A percentile compares a stretch with the other conserved stretches of the same genome.
Evolutionary conservation across 2,329 filamentous ascomycete genomes (phyloP).

Genomic region (Hymenoscyphus linearis): DNA sequence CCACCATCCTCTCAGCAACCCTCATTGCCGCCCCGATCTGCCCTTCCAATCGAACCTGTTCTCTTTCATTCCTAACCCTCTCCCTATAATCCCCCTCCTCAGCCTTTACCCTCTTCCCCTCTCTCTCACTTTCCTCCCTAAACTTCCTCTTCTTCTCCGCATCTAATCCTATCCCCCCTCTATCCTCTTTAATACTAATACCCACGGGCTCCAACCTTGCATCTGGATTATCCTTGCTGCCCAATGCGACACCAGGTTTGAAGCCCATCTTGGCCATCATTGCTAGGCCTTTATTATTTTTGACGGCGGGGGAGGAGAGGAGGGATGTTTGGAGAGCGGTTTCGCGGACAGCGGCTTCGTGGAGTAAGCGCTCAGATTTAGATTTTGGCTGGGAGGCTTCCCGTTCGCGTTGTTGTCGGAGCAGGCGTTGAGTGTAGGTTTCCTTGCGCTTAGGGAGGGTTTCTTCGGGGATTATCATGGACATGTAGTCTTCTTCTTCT

Average conservation of each 20-base stretch:
- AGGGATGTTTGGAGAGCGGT: conserved; percentile 70
- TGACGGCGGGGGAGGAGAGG: conserved; percentile 49
- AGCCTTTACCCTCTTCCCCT: conserved; percentile 55
- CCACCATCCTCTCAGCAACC: conserved; percentile 67
- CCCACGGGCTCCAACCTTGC: conserved; percentile 64
- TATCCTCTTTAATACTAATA: conserved; percentile 70
- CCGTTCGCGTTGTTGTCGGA: conserved; percentile 48
- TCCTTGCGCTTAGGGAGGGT: conserved; percentile 44
- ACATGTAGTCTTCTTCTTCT: conserved; percentile 95
- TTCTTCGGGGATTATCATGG: conserved; percentile 78
- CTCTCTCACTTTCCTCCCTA: conserved; percentile 54
- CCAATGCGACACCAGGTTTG: conserved; percentile 67
- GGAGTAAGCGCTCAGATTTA: conserved; percentile 74
- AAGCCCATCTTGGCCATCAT: conserved; percentile 99
- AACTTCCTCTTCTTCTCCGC: conserved; percentile 75
- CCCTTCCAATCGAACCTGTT: conserved; percentile 62
- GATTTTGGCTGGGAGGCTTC: conserved; percentile 67
- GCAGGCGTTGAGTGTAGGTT: conserved; percentile 53
- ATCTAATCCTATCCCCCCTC: conserved; percentile 79
- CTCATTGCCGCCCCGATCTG: conserved; percentile 75
- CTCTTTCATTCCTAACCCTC: conserved; percentile 63
- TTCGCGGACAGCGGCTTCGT: conserved; percentile 68
- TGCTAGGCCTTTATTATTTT: conserved; percentile 77
- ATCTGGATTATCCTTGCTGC: conserved; percentile 47
- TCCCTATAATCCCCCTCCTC: conserved; percentile 70